Evolutionary conservation across 495 filamentous ascomycete genomes (phyloP).

Genomic region (Neurospora sp.): DNA sequence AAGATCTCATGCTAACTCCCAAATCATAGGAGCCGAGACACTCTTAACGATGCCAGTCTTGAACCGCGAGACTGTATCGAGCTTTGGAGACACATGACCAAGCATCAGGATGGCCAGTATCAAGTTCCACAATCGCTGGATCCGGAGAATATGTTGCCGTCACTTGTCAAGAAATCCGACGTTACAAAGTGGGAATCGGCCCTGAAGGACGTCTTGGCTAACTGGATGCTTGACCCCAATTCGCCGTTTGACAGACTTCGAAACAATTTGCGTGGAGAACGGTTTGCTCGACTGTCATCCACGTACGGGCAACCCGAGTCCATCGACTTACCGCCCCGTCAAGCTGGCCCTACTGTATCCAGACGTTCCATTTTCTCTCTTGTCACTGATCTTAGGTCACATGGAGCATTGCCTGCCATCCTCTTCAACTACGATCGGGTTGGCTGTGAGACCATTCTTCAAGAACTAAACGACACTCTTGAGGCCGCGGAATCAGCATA

Average conservation of each 20-base stretch:
- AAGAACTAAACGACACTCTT: slow-evolving; percentile 38
- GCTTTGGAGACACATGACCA: slow-evolving; percentile 52
- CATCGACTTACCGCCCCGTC: not conserved
- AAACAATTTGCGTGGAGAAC: slow-evolving; percentile 22
- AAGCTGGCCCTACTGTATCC: not conserved
- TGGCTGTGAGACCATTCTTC: slow-evolving; percentile 48
- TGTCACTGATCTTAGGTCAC: slow-evolving; percentile 48
- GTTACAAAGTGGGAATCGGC: slow-evolving; percentile 53
- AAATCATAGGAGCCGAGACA: slow-evolving; percentile 39
- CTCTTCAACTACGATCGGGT: slow-evolving; percentile 67
- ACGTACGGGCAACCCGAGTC: not conserved
- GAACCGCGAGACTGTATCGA: slow-evolving; percentile 61
- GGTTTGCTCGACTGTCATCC: not conserved
- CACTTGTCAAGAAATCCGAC: slow-evolving; percentile 46
- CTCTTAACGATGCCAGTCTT: slow-evolving; percentile 46
- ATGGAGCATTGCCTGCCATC: slow-evolving; percentile 59
- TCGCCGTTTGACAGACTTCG: slow-evolving; percentile 56
- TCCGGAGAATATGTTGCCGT: slow-evolving; percentile 33
- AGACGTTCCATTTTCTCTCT: slow-evolving; percentile 45
- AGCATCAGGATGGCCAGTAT: slow-evolving; percentile 36
- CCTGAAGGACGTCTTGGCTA: slow-evolving; percentile 47
- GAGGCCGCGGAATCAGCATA: slow-evolving; percentile 42
- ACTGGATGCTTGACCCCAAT: slow-evolving; percentile 48
- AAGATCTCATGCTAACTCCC: not conserved
- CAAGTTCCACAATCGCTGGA: slow-evolving; percentile 36